Evolutionary conservation across 1,139 yeast species (phyloP).

Genomic region (Geotrichum citri-aurantii): DNA sequence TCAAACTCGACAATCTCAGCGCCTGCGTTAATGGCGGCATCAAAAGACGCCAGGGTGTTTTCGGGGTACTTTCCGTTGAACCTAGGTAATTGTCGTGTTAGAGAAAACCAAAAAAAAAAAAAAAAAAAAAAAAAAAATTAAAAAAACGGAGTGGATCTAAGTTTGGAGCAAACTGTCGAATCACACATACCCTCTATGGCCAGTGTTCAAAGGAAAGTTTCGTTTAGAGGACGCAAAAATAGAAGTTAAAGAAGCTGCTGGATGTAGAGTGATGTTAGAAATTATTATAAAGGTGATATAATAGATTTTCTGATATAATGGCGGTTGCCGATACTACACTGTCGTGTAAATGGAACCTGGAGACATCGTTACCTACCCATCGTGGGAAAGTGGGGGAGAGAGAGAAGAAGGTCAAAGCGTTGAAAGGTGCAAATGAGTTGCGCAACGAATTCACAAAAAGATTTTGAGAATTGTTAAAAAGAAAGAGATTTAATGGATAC

Average conservation of each 20-base stretch:
- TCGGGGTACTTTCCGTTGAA: slow-evolving; percentile 66
- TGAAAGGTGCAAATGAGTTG: too few species aligned
- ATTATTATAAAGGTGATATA: too few species aligned
- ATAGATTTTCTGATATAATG: too few species aligned
- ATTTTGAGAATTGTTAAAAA: too few species aligned
- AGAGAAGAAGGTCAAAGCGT: neutral
- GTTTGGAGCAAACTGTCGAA: too few species aligned
- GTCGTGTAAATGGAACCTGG: too few species aligned
- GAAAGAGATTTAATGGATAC: too few species aligned
- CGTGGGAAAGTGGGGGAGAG: too few species aligned
- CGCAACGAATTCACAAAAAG: too few species aligned
- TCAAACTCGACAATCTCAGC: slow-evolving; percentile 79
- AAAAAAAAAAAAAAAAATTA: too few species aligned
- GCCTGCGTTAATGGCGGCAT: slow-evolving; percentile 63
- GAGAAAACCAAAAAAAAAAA: neutral
- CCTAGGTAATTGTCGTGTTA: slow-evolving; percentile 17
- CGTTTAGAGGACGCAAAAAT: slow-evolving; percentile 12
- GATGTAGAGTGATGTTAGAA: neutral
- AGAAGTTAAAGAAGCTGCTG: neutral
- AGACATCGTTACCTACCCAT: too few species aligned
- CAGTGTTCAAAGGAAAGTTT: slow-evolving; percentile 17
- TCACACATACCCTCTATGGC: slow-evolving; percentile 21
- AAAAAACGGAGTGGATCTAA: neutral
- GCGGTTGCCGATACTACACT: too few species aligned
- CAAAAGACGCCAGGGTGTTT: slow-evolving; percentile 69